A percentile compares a stretch with the other conserved stretches of the same genome.
These are phyloP conservation scores for Fraxinus albicans DNA, from an alignment of 305 asterid genomes.

Conservation along the genomic window DNA sequence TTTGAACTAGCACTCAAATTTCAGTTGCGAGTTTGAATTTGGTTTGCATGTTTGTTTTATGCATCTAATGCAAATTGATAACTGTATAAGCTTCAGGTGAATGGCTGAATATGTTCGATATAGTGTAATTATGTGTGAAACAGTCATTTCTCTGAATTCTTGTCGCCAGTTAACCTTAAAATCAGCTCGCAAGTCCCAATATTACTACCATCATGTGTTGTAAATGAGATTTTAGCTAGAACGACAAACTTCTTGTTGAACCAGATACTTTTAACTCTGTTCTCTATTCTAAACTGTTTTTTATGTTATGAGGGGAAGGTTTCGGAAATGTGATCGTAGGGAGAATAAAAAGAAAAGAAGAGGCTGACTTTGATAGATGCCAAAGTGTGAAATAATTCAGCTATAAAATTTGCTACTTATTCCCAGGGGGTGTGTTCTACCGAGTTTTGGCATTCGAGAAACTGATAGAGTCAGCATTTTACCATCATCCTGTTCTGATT, in stretches of 20 bases:
- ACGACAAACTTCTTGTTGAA: not conserved
- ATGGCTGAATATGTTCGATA: not conserved
- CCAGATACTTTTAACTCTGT: not conserved
- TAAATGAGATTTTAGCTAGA: not conserved
- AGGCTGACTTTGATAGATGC: too few relatives aligned
- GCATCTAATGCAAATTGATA: not conserved
- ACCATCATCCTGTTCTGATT: too few relatives aligned
- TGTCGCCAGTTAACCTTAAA: not conserved
- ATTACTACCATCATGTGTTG: not conserved
- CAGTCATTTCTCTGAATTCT: not conserved
- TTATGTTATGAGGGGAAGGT: not conserved
- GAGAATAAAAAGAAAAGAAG: not conserved
- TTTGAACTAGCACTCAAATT: conserved; percentile 1
- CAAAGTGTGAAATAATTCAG: too few relatives aligned
- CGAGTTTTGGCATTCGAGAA: too few relatives aligned
- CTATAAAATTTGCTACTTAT: too few relatives aligned
- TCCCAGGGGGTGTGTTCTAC: too few relatives aligned
- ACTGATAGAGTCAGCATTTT: too few relatives aligned
- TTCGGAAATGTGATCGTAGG: not conserved
- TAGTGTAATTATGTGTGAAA: not conserved
- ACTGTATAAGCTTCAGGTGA: not conserved
- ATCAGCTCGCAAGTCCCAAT: not conserved
- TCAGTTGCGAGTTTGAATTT: not conserved
- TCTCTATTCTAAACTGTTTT: not conserved
- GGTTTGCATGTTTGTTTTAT: not conserved